Conservation (phyloP, 768 basidiomycete species). For the Fomitopsis pulvina region DNA sequence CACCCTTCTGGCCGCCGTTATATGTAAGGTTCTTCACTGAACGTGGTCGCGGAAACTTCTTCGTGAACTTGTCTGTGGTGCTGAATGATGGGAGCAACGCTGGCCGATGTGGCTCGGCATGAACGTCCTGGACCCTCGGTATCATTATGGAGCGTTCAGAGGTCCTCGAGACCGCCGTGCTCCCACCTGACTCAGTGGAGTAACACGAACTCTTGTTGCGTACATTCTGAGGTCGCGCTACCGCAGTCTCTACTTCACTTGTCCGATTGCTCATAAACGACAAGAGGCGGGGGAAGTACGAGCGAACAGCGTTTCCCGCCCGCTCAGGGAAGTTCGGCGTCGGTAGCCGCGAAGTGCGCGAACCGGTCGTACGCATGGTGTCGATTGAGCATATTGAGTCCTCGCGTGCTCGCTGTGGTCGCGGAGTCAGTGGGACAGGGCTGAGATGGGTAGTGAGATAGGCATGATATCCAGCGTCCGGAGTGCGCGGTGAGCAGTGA, state of each 20-base stretch:
- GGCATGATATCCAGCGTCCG: neutral
- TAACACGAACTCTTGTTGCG: neutral
- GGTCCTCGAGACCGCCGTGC: constrained; percentile 6
- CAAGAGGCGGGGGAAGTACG: constrained; percentile 11
- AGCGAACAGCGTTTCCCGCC: constrained; percentile 2
- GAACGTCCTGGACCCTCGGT: neutral
- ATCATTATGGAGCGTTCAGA: neutral
- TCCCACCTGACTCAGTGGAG: neutral
- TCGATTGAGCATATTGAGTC: constrained; percentile 1
- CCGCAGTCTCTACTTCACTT: neutral
- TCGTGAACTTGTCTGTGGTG: constrained; percentile 36
- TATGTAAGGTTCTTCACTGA: constrained; percentile 8
- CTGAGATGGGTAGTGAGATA: neutral
- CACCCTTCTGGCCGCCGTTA: constrained; percentile 6
- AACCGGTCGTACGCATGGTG: neutral
- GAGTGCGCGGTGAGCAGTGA: neutral
- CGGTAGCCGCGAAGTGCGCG: constrained; percentile 13
- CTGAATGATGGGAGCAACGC: constrained; percentile 14
- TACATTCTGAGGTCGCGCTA: neutral
- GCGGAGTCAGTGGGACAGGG: constrained; percentile 16
- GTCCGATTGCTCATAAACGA: constrained; percentile 1
- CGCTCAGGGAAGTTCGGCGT: constrained; percentile 14
- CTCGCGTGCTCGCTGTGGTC: constrained; percentile 7
- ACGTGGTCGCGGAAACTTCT: constrained; percentile 44
- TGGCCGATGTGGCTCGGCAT: constrained; percentile 11